phyloP scores from a whole-genome alignment of 441 rosid species.

The Oxalis stricta region DNA sequence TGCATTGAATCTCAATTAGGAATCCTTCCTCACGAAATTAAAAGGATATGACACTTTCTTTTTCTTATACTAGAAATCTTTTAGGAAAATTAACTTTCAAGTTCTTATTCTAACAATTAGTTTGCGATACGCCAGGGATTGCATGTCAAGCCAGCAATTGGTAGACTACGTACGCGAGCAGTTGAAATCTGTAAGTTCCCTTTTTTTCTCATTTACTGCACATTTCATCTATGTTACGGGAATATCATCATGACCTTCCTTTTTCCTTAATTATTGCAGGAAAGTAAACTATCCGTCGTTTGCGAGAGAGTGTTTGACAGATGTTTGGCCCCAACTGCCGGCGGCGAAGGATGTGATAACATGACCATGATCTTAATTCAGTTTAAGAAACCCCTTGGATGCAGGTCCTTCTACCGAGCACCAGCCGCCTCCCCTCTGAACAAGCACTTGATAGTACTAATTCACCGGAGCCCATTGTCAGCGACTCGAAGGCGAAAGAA shows the following conservation, averaged over 20 bases:
- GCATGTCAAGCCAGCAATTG: slow-evolving; percentile 56
- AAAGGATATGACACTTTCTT: no score
- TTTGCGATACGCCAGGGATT: slow-evolving; percentile 29
- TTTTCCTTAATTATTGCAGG: slow-evolving; percentile 14
- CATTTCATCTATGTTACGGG: neutral
- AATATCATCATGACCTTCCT: no score
- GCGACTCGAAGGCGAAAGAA: neutral
- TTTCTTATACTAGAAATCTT: neutral
- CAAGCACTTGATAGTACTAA: neutral
- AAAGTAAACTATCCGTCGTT: slow-evolving; percentile 30
- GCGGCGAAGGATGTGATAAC: slow-evolving; percentile 59
- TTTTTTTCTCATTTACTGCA: neutral
- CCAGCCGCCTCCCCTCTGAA: slow-evolving; percentile 4
- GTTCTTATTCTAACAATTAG: neutral
- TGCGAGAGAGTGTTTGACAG: slow-evolving; percentile 48
- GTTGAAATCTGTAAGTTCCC: slow-evolving; percentile 20
- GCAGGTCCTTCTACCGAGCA: slow-evolving; percentile 12
- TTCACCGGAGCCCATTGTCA: neutral
- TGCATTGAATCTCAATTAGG: no score
- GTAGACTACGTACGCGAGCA: slow-evolving; percentile 40
- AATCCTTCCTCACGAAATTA: no score
- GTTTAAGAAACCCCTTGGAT: slow-evolving; percentile 21
- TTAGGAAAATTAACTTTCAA: neutral
- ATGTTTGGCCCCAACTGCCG: slow-evolving; percentile 42
- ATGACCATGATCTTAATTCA: slow-evolving; percentile 56